Percentiles rank a stretch among this genome's conserved stretches.
Evolutionary conservation across 2,329 filamentous ascomycete species (phyloP).

Genomic region (Cadophora sp.): DNA sequence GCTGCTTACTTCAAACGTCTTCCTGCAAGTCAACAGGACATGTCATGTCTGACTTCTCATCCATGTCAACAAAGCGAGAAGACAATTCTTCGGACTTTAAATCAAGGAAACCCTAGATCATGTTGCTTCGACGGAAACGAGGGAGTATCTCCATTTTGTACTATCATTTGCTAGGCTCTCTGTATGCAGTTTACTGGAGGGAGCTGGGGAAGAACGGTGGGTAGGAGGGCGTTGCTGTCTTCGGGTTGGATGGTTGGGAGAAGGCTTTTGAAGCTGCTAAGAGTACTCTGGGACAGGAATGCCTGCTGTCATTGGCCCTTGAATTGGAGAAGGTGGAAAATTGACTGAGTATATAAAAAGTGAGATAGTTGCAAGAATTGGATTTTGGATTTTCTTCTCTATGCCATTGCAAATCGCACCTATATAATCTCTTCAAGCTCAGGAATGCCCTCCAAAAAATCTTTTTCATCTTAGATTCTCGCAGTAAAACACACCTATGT

Average conservation of each 20-base stretch:
- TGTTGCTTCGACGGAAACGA: too few relatives aligned
- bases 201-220: not conserved
- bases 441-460: not conserved
- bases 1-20: too few relatives aligned
- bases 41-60: too few relatives aligned
- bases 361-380: not conserved
- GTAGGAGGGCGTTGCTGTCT: not conserved
- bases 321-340: not conserved
- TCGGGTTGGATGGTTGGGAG: not conserved
- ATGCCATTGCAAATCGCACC: not conserved
- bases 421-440: not conserved
- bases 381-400: not conserved
- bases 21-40: too few relatives aligned
- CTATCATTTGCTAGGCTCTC: too few relatives aligned
- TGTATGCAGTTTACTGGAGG: too few relatives aligned
- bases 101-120: too few relatives aligned
- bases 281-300: not conserved
- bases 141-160: too few relatives aligned
- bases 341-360: not conserved
- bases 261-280: not conserved
- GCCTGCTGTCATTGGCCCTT: not conserved
- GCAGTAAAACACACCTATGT: conserved; percentile 10
- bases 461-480: not conserved
- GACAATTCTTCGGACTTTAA: too few relatives aligned
- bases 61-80: too few relatives aligned